Base-by-base conservation (phyloP, 1,284 basidiomycete genomes). In the Ceratobasidium theobromae region DNA sequence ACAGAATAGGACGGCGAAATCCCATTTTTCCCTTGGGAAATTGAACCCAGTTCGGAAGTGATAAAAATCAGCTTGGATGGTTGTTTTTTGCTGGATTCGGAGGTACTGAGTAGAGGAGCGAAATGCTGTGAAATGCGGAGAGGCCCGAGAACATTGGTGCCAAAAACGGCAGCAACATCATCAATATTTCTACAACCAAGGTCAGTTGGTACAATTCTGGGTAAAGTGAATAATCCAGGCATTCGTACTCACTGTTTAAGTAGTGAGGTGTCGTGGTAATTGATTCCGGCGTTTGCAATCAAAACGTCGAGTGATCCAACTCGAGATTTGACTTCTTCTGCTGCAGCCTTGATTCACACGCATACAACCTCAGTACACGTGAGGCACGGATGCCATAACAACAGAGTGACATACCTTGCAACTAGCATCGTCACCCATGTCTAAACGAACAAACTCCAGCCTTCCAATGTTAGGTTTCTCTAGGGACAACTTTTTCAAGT, bases 401-500 rank as follows among this genome's bases (percentile, higher is more conserved):
- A 12, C 16, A 5, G 32, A 12, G 5, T 18, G 25, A 16, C 46
- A 21, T 5, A 62, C 57, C 46, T 38, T 38, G 32, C 57, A 62
- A 32, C 57, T 62, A 9, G 35, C 45, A 18, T 28, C 21, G 18
- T 62, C 57, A 27, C 16, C 18, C 57, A 62, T 62, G 40, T 62
- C 57, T 32, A 62, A n/a, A 5, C 46, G 57, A 4, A 28, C 32
- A 27, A 62, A 25, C 3, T 1, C n/a, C 4, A 62, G 28, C 1
- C 57, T 33, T 27, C 46, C 57, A 1, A n/a, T 11, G n/a, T 48
- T 51, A 2, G 45, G 18, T 28, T 49, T 16, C 6, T 62, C 45
- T 3, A 46, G 12, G 14, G 21, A 14, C 16, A 62, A 40, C 11
- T 3, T 9, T 2, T 62, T 38, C 14, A 88, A 46, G 14, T 28